These are phyloP conservation scores for Cubamyces sp. DNA, from an alignment of 768 basidiomycete species.

Conservation along the genomic window DNA sequence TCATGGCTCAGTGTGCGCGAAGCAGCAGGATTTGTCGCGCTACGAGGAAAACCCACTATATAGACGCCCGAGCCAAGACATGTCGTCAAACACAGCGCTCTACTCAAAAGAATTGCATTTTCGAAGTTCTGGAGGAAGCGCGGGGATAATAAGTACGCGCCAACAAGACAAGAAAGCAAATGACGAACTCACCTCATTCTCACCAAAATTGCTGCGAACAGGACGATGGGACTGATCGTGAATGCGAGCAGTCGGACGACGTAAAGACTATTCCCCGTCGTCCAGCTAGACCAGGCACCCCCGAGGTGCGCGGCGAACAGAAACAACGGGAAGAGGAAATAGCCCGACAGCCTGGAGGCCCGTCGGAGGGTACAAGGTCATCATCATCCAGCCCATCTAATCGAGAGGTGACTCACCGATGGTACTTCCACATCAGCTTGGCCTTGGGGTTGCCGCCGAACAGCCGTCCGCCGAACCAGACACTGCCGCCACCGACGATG, in stretches of 20 bases:
- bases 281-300: slow-evolving; percentile 72
- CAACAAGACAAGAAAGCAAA: neutral
- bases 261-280: slow-evolving; percentile 39
- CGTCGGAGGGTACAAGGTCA: neutral
- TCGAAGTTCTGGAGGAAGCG: slow-evolving; percentile 49
- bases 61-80: neutral
- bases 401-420: slow-evolving; percentile 50
- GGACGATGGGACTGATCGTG: slow-evolving; percentile 54
- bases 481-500: slow-evolving; percentile 69
- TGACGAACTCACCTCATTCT: slow-evolving; percentile 48
- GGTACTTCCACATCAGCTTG: slow-evolving; percentile 83
- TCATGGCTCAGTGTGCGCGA: neutral
- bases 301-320: slow-evolving; percentile 70
- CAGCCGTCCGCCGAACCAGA: slow-evolving; percentile 70
- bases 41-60: slow-evolving; percentile 6
- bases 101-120: slow-evolving; percentile 60
- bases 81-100: neutral
- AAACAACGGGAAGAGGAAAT: slow-evolving; percentile 63
- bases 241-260: slow-evolving; percentile 54
- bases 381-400: neutral
- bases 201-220: slow-evolving; percentile 47
- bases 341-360: slow-evolving; percentile 65
- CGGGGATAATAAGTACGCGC: neutral
- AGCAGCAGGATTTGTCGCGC: neutral
- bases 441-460: slow-evolving; percentile 77